Base-by-base conservation (phyloP, 176 grass and related monocot species). In the Microstegium vimineum region DNA sequence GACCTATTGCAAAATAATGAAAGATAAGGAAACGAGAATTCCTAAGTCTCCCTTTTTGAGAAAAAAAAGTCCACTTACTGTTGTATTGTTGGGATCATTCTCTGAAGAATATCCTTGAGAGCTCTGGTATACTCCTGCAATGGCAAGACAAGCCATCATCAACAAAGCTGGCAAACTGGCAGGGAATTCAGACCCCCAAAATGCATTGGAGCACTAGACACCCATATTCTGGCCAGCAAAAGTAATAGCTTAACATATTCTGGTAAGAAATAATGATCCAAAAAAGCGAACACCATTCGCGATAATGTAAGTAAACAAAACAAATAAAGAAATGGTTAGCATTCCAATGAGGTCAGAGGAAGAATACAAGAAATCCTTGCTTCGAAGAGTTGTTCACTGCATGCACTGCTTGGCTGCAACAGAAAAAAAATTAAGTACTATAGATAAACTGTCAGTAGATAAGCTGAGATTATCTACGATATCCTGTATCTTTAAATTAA, bases 21-120 rank as follows among this genome's bases (percentile, higher is more conserved):
- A n/a, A n/a, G n/a, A n/a, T n/a, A n/a, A n/a, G n/a, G n/a, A n/a
- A n/a, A n/a, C n/a, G n/a, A n/a, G n/a, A n/a, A n/a, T n/a, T n/a
- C n/a, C n/a, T n/a, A n/a, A n/a, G n/a, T n/a, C n/a, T n/a, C n/a
- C n/a, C n/a, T n/a, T n/a, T n/a, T n/a, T 51, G 5, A 28, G 5
- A 35, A 49, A 41, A 37, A n/a, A 78, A 31, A 37, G 66, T 23
- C 26, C 75, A 92, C 92, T 94, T 80, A 97, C 94, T 65, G 94
- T 97, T 59, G 94, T 97, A 85, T 92, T 94, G 77, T 83, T 97
- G 13, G 92, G 88, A 76, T 97, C 90, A 85, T 73, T 91, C 63
- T 90, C 92, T 6, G 77, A 90, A 66, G 87, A 75, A 72, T 35
- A 73, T 88, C 86, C 91, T 83, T 92, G 85, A 68, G 87, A 62